Evolutionary conservation across 768 basidiomycete genomes (phyloP).

Genomic region (Phylloporus sp.): DNA sequence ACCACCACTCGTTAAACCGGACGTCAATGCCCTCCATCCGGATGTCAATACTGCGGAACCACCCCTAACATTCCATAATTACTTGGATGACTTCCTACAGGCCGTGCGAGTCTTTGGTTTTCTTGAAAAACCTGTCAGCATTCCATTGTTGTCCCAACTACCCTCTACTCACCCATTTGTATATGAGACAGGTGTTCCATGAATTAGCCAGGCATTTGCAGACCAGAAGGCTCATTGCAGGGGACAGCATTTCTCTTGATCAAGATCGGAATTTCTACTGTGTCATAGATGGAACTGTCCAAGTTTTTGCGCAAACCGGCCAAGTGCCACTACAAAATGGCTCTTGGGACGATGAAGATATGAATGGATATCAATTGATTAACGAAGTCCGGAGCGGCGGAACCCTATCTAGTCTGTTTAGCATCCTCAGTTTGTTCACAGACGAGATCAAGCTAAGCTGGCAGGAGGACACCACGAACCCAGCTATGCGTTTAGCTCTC

Average conservation of each 20-base stretch:
- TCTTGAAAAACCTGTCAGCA: slow-evolving; percentile 85
- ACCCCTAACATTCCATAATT: slow-evolving; percentile 85
- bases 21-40: slow-evolving; percentile 85
- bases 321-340: slow-evolving; percentile 48
- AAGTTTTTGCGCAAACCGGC: slow-evolving; percentile 80
- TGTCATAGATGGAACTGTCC: slow-evolving; percentile 95
- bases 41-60: slow-evolving; percentile 79
- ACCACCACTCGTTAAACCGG: slow-evolving; percentile 75
- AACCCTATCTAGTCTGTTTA: slow-evolving; percentile 93
- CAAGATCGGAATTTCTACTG: slow-evolving; percentile 96
- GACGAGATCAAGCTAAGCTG: slow-evolving; percentile 91
- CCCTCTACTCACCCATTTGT: not conserved
- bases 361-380: slow-evolving; percentile 93
- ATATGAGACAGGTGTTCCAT: slow-evolving; percentile 75
- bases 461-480: slow-evolving; percentile 58
- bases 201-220: slow-evolving; percentile 95
- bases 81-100: slow-evolving; percentile 94
- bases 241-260: slow-evolving; percentile 88
- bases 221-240: slow-evolving; percentile 91
- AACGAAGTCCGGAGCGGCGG: slow-evolving; percentile 97
- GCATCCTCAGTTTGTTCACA: slow-evolving; percentile 94
- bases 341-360: slow-evolving; percentile 78
- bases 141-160: not conserved
- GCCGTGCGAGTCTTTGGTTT: slow-evolving; percentile 98
- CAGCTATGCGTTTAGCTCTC: slow-evolving; percentile 18